Conservation (phyloP, 257 asterid genomes). For the Nicotiana noctiflora region DNA sequence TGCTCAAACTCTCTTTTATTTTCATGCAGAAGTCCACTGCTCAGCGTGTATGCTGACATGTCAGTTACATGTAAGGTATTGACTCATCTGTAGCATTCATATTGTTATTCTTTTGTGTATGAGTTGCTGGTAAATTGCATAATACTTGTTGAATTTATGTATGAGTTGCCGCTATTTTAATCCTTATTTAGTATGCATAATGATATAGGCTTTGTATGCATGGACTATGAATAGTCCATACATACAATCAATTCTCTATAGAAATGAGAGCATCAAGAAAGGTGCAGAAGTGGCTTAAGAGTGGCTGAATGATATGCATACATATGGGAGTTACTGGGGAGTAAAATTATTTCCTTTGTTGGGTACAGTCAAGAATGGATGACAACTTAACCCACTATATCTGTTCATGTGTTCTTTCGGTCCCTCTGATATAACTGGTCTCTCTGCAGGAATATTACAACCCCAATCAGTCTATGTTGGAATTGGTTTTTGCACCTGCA, state of each 20-base stretch:
- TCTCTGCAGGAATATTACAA: conserved; percentile 72
- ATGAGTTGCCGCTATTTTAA: background rate
- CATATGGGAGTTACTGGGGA: background rate
- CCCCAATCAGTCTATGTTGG: conserved; percentile 87
- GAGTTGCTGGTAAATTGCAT: background rate
- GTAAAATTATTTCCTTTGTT: background rate
- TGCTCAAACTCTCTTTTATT: conserved; percentile 13
- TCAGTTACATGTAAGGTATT: conserved; percentile 96
- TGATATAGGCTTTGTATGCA: background rate
- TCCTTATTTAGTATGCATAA: background rate
- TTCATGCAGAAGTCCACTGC: conserved; percentile 82
- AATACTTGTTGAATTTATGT: background rate
- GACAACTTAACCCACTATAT: background rate
- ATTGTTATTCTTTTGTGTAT: background rate
- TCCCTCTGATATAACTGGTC: background rate
- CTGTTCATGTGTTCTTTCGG: background rate
- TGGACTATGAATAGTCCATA: background rate
- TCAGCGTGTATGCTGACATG: conserved; percentile 99
- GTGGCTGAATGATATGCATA: background rate
- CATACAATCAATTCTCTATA: background rate
- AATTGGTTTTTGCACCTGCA: conserved; percentile 95
- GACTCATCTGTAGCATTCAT: background rate
- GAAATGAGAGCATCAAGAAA: too few relatives aligned
- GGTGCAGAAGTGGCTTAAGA: background rate
- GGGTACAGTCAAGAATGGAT: background rate